Evolutionary conservation across 2,329 filamentous ascomycete species (phyloP).

Genomic region (Lachnellula hyalina): DNA sequence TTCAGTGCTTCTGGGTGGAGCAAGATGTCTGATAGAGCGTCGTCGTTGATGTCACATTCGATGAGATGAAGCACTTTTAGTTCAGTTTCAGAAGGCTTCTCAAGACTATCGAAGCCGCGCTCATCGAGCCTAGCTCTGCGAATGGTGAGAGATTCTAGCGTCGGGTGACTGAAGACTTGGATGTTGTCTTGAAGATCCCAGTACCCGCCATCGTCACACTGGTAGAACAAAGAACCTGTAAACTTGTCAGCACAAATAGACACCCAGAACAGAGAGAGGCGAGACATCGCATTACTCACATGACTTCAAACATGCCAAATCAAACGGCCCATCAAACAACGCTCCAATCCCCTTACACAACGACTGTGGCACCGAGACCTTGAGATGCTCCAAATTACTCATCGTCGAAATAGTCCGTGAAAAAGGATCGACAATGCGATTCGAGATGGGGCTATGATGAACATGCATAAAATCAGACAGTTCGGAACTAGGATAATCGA

Average conservation of each 20-base stretch:
- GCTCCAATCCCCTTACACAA: constrained; percentile 43
- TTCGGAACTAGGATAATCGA: constrained; percentile 41
- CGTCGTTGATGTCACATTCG: constrained; percentile 47
- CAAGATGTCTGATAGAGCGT: constrained; percentile 36
- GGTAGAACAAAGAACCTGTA: constrained; percentile 38
- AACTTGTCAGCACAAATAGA: not conserved
- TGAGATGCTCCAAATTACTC: constrained; percentile 44
- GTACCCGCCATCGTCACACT: constrained; percentile 39
- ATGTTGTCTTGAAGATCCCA: constrained; percentile 49
- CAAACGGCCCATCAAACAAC: constrained; percentile 46
- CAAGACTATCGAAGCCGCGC: constrained; percentile 43
- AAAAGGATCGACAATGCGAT: constrained; percentile 40
- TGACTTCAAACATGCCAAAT: constrained; percentile 42
- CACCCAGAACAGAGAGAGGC: not conserved
- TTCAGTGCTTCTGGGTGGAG: constrained; percentile 41
- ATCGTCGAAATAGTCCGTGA: constrained; percentile 44
- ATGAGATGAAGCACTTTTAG: constrained; percentile 41
- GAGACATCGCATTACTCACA: constrained; percentile 30
- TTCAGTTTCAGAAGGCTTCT: constrained; percentile 43
- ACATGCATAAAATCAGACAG: constrained; percentile 39
- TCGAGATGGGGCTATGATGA: constrained; percentile 32
- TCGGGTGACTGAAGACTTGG: constrained; percentile 46
- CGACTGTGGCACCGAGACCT: constrained; percentile 40
- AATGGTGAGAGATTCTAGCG: constrained; percentile 42
- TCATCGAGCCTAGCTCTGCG: constrained; percentile 42